A percentile compares a stretch with the other conserved stretches of the same genome.
Evolutionary conservation across 164 flowering plant genomes (phyloP).

Genomic region (Akebia trifoliata): DNA sequence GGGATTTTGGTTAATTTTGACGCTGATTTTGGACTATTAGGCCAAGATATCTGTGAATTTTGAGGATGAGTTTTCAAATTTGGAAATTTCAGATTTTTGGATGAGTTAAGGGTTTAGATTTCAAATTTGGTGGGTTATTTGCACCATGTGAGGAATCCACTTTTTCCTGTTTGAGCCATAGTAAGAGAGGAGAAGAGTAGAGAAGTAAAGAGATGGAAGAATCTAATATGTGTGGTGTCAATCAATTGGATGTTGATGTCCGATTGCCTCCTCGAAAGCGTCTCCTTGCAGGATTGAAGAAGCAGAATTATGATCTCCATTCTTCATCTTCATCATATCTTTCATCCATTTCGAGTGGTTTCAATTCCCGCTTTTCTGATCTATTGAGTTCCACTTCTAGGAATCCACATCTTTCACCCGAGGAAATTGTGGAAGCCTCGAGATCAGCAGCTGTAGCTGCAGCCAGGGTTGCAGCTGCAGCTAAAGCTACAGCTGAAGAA

Average conservation of each 20-base stretch:
- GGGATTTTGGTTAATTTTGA: background rate
- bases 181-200: background rate
- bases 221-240: constrained; percentile 41
- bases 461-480: constrained; percentile 58
- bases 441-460: constrained; percentile 62
- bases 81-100: background rate
- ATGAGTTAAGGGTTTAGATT: constrained; percentile 3
- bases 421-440: constrained; percentile 67
- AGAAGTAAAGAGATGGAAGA: constrained; percentile 28
- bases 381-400: constrained; percentile 31
- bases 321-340: constrained; percentile 21
- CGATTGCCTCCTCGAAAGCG: constrained; percentile 91
- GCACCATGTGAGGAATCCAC: background rate
- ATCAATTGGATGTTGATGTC: constrained; percentile 62
- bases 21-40: background rate
- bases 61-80: background rate
- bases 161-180: background rate
- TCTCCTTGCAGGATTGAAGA: constrained; percentile 81
- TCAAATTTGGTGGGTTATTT: background rate
- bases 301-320: constrained; percentile 38
- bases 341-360: constrained; percentile 30
- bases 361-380: constrained; percentile 33
- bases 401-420: constrained; percentile 37
- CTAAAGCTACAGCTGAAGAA: constrained; percentile 76
- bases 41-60: background rate